These are phyloP conservation scores for Oxyria digyna DNA, from an alignment of 148 eudicot genomes.

Conservation along the genomic window DNA sequence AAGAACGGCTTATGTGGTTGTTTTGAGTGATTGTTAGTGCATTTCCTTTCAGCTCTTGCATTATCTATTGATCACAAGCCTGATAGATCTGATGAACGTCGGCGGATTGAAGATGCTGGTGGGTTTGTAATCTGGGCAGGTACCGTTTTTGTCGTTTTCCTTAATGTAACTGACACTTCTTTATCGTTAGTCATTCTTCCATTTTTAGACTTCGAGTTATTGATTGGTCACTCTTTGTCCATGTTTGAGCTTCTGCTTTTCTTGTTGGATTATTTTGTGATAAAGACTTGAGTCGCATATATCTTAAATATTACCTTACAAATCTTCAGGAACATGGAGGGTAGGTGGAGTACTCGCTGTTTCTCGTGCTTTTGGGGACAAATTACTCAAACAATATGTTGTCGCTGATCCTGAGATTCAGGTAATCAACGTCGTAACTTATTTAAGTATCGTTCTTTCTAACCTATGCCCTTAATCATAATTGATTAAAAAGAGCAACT, in stretches of 20 bases:
- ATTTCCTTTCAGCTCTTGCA: constrained; percentile 42
- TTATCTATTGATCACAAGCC: constrained; percentile 74
- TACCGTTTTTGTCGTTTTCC: constrained; percentile 5
- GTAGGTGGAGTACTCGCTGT: constrained; percentile 85
- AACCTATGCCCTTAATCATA: no score
- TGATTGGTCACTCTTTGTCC: not conserved
- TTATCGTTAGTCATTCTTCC: not conserved
- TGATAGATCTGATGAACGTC: constrained; percentile 65
- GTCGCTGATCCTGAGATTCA: constrained; percentile 73
- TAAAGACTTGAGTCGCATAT: not conserved
- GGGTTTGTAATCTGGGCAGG: constrained; percentile 80
- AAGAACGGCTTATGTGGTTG: not conserved
- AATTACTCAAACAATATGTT: constrained; percentile 49
- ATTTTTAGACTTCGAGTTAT: not conserved
- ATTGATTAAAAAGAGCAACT: no score
- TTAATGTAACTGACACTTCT: not conserved
- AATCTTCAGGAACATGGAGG: constrained; percentile 70
- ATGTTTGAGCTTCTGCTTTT: not conserved
- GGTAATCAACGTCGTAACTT: constrained; percentile 18
- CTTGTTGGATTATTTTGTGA: not conserved
- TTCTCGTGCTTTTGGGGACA: constrained; percentile 73
- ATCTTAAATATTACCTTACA: not conserved
- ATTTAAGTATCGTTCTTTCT: no score
- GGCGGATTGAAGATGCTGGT: constrained; percentile 72
- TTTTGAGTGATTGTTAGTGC: constrained; percentile 6